Conservation (phyloP, 2,329 filamentous ascomycete species). For the Talaromyces sp. region DNA sequence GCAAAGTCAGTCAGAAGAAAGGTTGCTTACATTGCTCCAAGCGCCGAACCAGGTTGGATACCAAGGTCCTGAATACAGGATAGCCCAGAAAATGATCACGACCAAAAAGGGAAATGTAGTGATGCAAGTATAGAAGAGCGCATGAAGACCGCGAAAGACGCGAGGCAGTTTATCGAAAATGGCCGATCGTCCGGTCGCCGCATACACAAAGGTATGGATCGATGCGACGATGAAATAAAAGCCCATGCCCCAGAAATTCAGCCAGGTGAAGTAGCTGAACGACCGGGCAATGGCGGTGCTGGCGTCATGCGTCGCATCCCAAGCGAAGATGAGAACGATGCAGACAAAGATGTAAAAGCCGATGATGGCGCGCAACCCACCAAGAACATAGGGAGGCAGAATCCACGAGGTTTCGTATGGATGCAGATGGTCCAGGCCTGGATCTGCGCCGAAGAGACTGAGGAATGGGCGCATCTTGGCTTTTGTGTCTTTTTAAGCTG, state of each 20-base stretch:
- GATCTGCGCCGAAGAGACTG: constrained; percentile 31
- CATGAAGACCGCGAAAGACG: constrained; percentile 60
- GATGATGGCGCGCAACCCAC: constrained; percentile 38
- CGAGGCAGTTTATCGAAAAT: constrained; percentile 59
- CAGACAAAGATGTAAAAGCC: constrained; percentile 65
- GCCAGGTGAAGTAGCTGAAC: constrained; percentile 78
- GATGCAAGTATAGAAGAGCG: constrained; percentile 60
- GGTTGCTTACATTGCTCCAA: constrained; percentile 43
- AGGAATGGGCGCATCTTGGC: constrained; percentile 14
- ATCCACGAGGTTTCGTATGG: constrained; percentile 80
- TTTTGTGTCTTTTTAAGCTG: neutral
- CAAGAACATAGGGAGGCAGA: constrained; percentile 57
- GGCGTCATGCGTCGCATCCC: constrained; percentile 52
- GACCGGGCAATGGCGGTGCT: constrained; percentile 47
- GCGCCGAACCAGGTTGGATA: constrained; percentile 48
- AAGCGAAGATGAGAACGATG: constrained; percentile 65
- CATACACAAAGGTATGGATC: constrained; percentile 66
- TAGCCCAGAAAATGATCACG: constrained; percentile 65
- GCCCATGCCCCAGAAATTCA: constrained; percentile 76
- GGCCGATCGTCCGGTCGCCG: constrained; percentile 45
- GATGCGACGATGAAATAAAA: constrained; percentile 72
- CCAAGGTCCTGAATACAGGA: constrained; percentile 54
- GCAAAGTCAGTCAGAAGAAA: neutral
- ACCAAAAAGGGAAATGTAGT: constrained; percentile 65
- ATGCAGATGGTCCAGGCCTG: constrained; percentile 47